Evolutionary conservation across 305 asterid genomes (phyloP).

Genomic region (Fraxinus albicans): DNA sequence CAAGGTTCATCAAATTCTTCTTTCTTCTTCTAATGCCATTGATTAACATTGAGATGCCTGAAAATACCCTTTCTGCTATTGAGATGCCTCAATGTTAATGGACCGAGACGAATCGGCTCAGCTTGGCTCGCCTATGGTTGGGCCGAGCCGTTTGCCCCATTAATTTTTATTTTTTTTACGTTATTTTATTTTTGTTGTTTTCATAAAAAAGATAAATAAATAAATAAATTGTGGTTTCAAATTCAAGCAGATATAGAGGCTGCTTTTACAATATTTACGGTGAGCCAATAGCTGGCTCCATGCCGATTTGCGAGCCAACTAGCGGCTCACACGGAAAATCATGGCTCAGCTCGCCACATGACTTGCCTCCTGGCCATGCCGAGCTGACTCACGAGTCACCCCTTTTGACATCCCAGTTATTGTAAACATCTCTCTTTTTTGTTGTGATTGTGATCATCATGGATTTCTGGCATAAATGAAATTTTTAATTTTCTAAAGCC

Average conservation of each 20-base stretch:
- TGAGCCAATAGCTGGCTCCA: background rate
- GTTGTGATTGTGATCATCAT: background rate
- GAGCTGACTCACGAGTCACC: background rate
- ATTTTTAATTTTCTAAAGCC: background rate
- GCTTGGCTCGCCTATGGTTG: background rate
- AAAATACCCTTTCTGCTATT: background rate
- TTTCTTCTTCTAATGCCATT: background rate
- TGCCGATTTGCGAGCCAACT: background rate
- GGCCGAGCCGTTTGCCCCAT: background rate
- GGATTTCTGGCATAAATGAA: background rate
- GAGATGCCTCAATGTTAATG: too few relatives aligned
- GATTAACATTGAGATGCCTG: background rate
- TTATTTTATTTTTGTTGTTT: background rate
- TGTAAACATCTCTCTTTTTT: background rate
- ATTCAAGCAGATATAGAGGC: background rate
- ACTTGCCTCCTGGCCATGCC: background rate
- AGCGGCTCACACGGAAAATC: background rate
- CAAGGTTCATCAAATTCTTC: constrained; percentile 40
- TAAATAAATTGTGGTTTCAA: background rate
- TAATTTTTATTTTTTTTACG: too few relatives aligned
- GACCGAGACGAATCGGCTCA: background rate
- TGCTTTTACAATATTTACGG: background rate
- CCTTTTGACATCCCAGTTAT: background rate
- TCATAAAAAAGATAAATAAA: too few relatives aligned
- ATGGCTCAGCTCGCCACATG: background rate